Percentiles rank a stretch among this genome's conserved stretches.
Conservation (phyloP, 129 eudicot genomes). For the Erigeron canadensis region DNA sequence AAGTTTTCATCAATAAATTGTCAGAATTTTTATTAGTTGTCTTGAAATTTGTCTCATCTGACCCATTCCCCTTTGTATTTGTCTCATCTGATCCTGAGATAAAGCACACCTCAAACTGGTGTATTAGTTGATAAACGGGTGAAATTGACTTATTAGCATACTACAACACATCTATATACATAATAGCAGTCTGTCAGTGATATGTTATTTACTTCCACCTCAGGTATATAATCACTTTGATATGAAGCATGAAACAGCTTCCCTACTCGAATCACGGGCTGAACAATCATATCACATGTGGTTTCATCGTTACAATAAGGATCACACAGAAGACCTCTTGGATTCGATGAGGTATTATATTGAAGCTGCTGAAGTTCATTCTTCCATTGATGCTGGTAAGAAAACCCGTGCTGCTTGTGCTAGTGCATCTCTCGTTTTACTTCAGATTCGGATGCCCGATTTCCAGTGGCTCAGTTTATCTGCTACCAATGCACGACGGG, state of each 20-base stretch:
- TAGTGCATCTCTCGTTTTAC: slow-evolving; percentile 89
- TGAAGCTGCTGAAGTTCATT: slow-evolving; percentile 97
- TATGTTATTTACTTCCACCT: slow-evolving; percentile 10
- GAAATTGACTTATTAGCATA: background rate
- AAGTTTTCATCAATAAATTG: too few species aligned
- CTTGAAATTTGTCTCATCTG: background rate
- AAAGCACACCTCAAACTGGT: background rate
- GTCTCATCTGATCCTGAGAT: background rate
- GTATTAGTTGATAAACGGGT: background rate
- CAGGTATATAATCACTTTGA: slow-evolving; percentile 97
- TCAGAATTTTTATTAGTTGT: too few species aligned
- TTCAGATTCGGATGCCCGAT: slow-evolving; percentile 97
- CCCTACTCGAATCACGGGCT: slow-evolving; percentile 87
- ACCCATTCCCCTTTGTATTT: background rate
- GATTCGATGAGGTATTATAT: slow-evolving; percentile 88
- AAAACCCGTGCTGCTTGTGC: slow-evolving; percentile 85
- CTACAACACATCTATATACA: background rate
- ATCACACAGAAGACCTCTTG: slow-evolving; percentile 89
- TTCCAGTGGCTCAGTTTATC: slow-evolving; percentile 73
- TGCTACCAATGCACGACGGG: slow-evolving; percentile 84
- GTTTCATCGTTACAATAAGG: slow-evolving; percentile 79
- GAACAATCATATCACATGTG: slow-evolving; percentile 72
- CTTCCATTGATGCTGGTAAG: slow-evolving; percentile 96
- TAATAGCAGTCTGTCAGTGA: background rate
- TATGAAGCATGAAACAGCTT: slow-evolving; percentile 93